Percentiles rank a stretch among this genome's conserved stretches.
phyloP scores from a whole-genome alignment of 176 grass and related monocot species.

The Musa acuminata region DNA sequence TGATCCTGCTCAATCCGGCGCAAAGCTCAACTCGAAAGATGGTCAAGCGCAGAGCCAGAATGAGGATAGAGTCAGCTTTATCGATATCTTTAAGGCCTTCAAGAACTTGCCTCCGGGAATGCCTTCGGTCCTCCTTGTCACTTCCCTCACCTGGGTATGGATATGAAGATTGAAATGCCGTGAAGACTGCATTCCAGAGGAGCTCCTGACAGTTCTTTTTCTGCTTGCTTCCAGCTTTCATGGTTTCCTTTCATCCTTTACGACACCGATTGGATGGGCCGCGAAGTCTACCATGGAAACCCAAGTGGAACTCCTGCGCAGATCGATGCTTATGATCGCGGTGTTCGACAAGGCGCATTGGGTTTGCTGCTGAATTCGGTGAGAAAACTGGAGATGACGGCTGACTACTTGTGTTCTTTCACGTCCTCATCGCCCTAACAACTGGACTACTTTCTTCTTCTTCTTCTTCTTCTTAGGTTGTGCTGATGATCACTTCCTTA shows the following conservation, averaged over 20 bases:
- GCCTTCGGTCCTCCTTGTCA: conserved; percentile 77
- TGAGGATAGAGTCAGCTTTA: neutral
- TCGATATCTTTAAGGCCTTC: conserved; percentile 41
- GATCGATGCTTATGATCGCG: conserved; percentile 43
- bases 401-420: neutral
- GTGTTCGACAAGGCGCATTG: conserved; percentile 64
- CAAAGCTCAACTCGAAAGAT: neutral
- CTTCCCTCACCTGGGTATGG: conserved; percentile 77
- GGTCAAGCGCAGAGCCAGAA: neutral
- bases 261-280: conserved; percentile 98
- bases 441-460: neutral
- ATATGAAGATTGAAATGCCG: neutral
- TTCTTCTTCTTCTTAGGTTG: conserved; percentile 34
- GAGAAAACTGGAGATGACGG: neutral
- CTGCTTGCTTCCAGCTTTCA: conserved; percentile 35
- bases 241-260: conserved; percentile 95
- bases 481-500: conserved; percentile 61
- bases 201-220: neutral
- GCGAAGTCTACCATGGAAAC: conserved; percentile 87
- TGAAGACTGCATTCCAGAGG: too few relatives aligned
- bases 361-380: conserved; percentile 89
- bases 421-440: neutral
- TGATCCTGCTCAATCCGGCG: conserved; percentile 1
- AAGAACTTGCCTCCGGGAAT: conserved; percentile 76
- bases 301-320: conserved; percentile 43